Conservation (phyloP, 1,284 basidiomycete genomes). For the Erythrobasidium hasegawianum region DNA sequence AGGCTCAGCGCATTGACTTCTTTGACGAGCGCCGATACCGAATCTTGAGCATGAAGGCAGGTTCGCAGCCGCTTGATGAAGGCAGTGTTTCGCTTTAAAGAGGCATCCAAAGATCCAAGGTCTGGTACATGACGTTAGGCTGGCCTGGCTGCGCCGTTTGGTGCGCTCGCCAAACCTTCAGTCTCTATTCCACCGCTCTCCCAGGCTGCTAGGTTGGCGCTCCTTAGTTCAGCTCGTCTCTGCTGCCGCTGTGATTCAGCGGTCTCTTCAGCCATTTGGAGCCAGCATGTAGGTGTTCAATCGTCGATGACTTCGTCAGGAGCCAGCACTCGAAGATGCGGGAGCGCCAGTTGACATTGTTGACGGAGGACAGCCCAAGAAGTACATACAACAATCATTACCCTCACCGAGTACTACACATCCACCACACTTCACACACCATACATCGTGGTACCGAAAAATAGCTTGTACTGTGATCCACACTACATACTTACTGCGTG, state of each 20-base stretch:
- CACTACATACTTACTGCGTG: background rate
- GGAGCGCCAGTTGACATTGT: no score
- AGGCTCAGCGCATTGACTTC: constrained; percentile 84
- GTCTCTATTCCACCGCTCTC: constrained; percentile 12
- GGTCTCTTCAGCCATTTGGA: constrained; percentile 24
- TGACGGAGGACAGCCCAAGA: no score
- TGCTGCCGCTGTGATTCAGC: constrained; percentile 10
- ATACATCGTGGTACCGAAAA: no score
- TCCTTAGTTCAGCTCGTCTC: constrained; percentile 26
- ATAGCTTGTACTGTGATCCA: no score
- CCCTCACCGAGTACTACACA: no score
- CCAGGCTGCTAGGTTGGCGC: constrained; percentile 32
- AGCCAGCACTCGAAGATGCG: no score
- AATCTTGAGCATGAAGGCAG: constrained; percentile 66
- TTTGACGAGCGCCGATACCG: constrained; percentile 79
- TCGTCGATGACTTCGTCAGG: no score
- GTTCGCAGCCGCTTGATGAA: constrained; percentile 83
- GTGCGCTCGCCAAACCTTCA: constrained; percentile 1
- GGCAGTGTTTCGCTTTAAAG: constrained; percentile 87
- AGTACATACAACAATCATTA: no score
- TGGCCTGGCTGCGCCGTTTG: background rate
- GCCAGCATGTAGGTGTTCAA: background rate
- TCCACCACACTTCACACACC: no score
- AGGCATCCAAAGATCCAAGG: constrained; percentile 63
- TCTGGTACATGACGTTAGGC: background rate